A percentile compares a stretch with the other conserved stretches of the same genome.
Conservation (phyloP, 306 rosid genomes). For the Carpinus fangiana region DNA sequence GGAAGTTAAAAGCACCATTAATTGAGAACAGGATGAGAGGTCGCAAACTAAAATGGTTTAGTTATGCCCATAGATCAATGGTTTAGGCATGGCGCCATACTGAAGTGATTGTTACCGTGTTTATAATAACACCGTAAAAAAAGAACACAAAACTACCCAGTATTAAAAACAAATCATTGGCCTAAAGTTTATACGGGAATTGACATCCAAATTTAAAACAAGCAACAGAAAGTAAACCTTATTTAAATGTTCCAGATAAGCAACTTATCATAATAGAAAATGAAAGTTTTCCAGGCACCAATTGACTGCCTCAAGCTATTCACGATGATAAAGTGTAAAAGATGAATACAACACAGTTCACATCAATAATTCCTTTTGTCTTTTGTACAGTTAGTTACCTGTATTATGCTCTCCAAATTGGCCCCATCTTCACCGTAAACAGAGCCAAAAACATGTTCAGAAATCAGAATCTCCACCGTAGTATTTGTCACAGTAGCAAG, state of each 20-base stretch:
- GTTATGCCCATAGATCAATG: not conserved
- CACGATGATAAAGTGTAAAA: not conserved
- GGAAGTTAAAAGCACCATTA: not conserved
- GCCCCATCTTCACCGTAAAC: constrained; percentile 68
- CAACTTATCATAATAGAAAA: not conserved
- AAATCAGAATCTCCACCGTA: constrained; percentile 55
- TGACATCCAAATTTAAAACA: not conserved
- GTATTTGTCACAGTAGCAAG: constrained; percentile 65
- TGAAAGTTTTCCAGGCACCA: constrained; percentile 7
- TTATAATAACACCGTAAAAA: not conserved
- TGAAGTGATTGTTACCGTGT: not conserved
- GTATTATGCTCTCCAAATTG: constrained; percentile 53
- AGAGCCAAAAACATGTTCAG: constrained; percentile 52
- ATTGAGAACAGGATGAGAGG: not conserved
- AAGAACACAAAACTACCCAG: not conserved
- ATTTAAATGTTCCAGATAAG: not conserved
- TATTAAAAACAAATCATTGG: not conserved
- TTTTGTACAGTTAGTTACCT: constrained; percentile 39
- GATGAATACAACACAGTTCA: constrained; percentile 1
- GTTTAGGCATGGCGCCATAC: not conserved
- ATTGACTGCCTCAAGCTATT: constrained; percentile 12
- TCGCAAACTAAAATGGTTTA: not conserved
- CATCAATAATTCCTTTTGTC: constrained; percentile 8
- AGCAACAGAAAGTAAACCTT: not conserved
- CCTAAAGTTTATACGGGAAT: not conserved